Base-by-base conservation (phyloP, 2,329 filamentous ascomycete genomes). In the Paraphoma chrysanthemicola region DNA sequence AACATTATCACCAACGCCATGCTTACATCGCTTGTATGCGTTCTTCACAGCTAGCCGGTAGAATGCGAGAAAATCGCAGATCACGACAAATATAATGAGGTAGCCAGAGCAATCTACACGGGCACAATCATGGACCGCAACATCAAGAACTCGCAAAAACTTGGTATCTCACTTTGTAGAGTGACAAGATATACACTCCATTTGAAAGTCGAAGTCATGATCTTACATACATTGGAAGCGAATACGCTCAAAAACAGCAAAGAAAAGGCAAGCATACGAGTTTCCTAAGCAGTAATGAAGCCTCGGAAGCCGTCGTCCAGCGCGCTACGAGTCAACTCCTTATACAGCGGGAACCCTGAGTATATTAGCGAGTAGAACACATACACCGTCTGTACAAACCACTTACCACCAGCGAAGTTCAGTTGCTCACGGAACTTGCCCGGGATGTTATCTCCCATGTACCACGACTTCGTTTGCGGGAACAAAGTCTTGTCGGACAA, bases 351-450 rank as follows among this genome's bases (percentile, higher is more conserved):
- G 44, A 79, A 70, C 0, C 79, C 33, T 36, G 33, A 10, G 2
- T 14, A 36, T 36, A 6, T 36, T 14, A 36, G 33, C 10, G 14
- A 3, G 33, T 36, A 14, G 9, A 36, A 10, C 33, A 10, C 3
- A 36, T 14, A 6, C 2, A 10, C 9, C 3, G 3, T 36, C 10
- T 36, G 2, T 36, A 36, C 3, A 14, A 6, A 14, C 33, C 9
- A 36, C 33, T 36, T 36, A 36, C 33, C 80, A 6, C 79, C 79
- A 9, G 78, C 71, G 62, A 75, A 82, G 46, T 76, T 81, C 47
- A 82, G 64, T 54, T 79, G 79, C 67, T 81, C 80, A 14, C 76
- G 71, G 10, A 74, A 68, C 70, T 81, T 81, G 11, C 80, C 80
- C 1, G 80, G 79, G 9, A 82, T 71, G 44, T 81, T 82, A 11